Evolutionary conservation across 768 basidiomycete genomes (phyloP).

Genomic region (Austroboletus eburneus): DNA sequence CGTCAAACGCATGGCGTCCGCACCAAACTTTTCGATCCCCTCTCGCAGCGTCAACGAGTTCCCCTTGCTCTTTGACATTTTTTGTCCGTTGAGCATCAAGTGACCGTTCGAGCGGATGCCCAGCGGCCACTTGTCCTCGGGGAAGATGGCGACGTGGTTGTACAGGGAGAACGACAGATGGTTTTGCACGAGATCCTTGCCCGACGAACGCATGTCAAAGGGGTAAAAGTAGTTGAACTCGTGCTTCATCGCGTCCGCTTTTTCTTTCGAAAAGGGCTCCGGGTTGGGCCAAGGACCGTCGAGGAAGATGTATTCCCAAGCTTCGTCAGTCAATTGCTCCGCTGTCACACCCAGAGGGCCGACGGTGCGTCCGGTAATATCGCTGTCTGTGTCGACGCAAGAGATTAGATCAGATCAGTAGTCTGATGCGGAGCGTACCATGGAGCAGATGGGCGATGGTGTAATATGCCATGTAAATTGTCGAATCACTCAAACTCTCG

Average conservation of each 20-base stretch:
- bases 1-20: conserved; percentile 87
- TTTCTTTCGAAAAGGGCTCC: conserved; percentile 65
- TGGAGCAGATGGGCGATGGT: conserved; percentile 91
- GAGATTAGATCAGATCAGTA: conserved; percentile 6
- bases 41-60: conserved; percentile 91
- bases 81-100: conserved; percentile 94
- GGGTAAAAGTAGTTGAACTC: conserved; percentile 98
- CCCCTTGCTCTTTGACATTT: conserved; percentile 97
- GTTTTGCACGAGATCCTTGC: conserved; percentile 95
- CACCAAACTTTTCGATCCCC: conserved; percentile 91
- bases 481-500: conserved; percentile 95
- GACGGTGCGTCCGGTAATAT: conserved; percentile 71
- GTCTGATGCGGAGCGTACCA: conserved; percentile 43
- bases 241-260: conserved; percentile 80
- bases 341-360: conserved; percentile 83
- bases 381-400: conserved; percentile 44
- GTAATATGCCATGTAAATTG: conserved; percentile 98
- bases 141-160: conserved; percentile 92
- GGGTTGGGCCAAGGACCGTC: conserved; percentile 69
- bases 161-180: conserved; percentile 93
- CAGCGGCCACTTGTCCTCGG: conserved; percentile 80
- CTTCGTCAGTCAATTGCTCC: conserved; percentile 94
- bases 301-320: conserved; percentile 93
- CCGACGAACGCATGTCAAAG: conserved; percentile 96
- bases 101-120: conserved; percentile 96